Conservation (phyloP, 164 flowering plant genomes). For the Nymphaea colorata region DNA sequence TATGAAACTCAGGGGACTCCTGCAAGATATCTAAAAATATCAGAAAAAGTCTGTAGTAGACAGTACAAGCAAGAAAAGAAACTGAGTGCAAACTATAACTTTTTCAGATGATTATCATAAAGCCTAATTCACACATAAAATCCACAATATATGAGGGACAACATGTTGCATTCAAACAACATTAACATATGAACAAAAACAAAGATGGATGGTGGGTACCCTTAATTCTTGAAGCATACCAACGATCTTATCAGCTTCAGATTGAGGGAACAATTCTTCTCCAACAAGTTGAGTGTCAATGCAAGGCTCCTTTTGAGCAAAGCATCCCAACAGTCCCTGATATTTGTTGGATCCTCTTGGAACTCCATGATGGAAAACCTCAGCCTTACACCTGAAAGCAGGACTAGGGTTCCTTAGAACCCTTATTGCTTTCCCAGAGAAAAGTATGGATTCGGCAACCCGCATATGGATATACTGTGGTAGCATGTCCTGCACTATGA, state of each 20-base stretch:
- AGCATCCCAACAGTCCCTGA: conserved; percentile 35
- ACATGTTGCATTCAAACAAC: too few relatives aligned
- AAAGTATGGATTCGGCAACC: conserved; percentile 86
- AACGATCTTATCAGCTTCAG: conserved; percentile 91
- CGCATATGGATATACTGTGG: conserved; percentile 91
- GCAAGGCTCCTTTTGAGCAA: conserved; percentile 37
- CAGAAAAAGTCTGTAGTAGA: too few relatives aligned
- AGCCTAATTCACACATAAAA: too few relatives aligned
- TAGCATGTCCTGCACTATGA: conserved; percentile 77
- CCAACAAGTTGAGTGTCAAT: conserved; percentile 27
- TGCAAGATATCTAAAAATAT: conserved; percentile 16
- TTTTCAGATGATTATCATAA: too few relatives aligned
- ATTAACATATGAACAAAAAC: too few relatives aligned
- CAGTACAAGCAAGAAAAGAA: too few relatives aligned
- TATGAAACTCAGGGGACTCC: conserved; percentile 95
- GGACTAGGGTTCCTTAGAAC: conserved; percentile 89
- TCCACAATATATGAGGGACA: too few relatives aligned
- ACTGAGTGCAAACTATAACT: too few relatives aligned
- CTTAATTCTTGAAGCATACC: conserved; percentile 71
- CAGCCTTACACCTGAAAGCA: conserved; percentile 42
- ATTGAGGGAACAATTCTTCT: conserved; percentile 78
- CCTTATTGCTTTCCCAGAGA: conserved; percentile 93
- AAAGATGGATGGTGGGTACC: conserved; percentile 21
- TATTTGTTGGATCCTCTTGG: conserved; percentile 33
- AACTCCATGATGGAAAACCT: conserved; percentile 27